These are phyloP conservation scores for Fusarium sarcochroum DNA, from an alignment of 2,329 filamentous ascomycete species.

Conservation along the genomic window DNA sequence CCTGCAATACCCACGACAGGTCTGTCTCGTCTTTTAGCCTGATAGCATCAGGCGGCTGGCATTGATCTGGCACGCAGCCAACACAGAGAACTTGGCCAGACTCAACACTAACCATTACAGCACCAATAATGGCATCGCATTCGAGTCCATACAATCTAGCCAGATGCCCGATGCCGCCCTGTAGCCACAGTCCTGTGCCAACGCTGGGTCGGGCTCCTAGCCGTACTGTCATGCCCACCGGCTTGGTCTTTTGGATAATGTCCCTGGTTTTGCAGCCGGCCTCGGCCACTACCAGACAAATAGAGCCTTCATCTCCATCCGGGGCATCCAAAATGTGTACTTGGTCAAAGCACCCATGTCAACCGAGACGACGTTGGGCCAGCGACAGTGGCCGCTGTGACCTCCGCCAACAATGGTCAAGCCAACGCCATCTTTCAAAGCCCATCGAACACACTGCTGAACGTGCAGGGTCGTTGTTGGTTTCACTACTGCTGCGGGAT, in stretches of 20 bases:
- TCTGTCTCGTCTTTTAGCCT: conserved; percentile 64
- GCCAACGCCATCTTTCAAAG: conserved; percentile 59
- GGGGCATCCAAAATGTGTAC: conserved; percentile 58
- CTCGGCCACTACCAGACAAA: conserved; percentile 62
- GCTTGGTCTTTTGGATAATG: conserved; percentile 64
- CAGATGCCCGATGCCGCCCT: conserved; percentile 76
- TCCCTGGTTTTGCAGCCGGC: conserved; percentile 70
- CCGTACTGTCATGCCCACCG: conserved; percentile 66
- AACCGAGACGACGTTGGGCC: conserved; percentile 66
- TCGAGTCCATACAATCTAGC: conserved; percentile 68
- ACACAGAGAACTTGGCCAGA: conserved; percentile 64
- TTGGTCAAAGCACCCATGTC: conserved; percentile 69
- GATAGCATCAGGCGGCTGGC: conserved; percentile 58
- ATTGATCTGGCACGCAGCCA: conserved; percentile 64
- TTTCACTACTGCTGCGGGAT: conserved; percentile 60
- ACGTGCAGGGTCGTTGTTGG: conserved; percentile 65
- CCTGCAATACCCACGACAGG: conserved; percentile 70
- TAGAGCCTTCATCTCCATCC: conserved; percentile 30
- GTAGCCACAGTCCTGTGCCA: conserved; percentile 73
- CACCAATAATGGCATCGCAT: conserved; percentile 73
- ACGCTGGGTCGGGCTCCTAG: conserved; percentile 74
- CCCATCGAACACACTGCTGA: conserved; percentile 70
- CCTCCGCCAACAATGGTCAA: conserved; percentile 70
- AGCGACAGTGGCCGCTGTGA: conserved; percentile 72
- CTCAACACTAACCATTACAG: conserved; percentile 67